Conservation (phyloP, 192 early-diverging fungal species). For the Neocallimastix lanati region DNA sequence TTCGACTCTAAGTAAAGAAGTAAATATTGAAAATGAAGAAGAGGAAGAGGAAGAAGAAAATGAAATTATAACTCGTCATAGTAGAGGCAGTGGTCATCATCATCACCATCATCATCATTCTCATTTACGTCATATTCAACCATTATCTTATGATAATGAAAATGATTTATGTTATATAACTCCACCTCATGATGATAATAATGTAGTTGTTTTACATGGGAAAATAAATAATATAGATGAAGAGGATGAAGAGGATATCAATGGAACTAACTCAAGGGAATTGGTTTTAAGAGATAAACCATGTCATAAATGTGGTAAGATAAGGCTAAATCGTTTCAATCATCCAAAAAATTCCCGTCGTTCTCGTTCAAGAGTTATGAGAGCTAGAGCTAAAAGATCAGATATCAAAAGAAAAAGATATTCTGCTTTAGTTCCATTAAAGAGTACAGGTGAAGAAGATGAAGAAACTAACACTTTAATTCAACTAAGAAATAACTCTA, state of each 20-base stretch:
- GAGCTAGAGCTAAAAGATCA: neutral
- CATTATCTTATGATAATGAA: neutral
- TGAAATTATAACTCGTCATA: neutral
- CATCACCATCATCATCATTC: neutral
- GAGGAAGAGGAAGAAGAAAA: neutral
- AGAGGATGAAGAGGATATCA: neutral
- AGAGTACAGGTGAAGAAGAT: neutral
- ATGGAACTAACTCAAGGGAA: neutral
- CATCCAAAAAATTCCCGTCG: neutral
- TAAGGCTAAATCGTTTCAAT: neutral
- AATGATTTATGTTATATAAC: neutral
- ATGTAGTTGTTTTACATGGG: neutral
- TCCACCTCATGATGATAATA: neutral
- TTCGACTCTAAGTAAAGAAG: neutral
- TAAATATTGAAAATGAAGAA: too few relatives aligned
- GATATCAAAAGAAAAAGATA: neutral
- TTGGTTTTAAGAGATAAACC: neutral
- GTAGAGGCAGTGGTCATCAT: neutral
- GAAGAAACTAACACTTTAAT: neutral
- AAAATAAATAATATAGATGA: neutral
- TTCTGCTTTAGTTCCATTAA: neutral
- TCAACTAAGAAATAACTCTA: neutral
- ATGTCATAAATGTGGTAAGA: neutral
- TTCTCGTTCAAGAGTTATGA: neutral
- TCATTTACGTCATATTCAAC: neutral